Percentiles rank a stretch among this genome's conserved stretches.
Conservation (phyloP, 208 protist genomes). For the Trypanosoma grayi region DNA sequence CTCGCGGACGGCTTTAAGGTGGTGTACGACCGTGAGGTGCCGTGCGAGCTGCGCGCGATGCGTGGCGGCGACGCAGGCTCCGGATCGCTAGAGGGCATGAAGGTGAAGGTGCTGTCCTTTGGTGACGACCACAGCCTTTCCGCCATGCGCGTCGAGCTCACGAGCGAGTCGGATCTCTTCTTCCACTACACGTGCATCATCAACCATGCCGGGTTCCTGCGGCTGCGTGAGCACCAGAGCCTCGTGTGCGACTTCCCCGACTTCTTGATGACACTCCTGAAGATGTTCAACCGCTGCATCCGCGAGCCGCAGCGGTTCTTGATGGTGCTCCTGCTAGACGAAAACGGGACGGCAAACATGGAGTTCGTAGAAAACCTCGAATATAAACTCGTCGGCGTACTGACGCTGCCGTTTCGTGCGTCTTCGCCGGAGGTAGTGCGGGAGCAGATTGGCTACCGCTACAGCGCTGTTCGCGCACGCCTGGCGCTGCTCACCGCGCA, state of each 20-base stretch:
- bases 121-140: constrained; percentile 77
- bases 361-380: constrained; percentile 95
- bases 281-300: constrained; percentile 94
- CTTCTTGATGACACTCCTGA: constrained; percentile 90
- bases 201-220: constrained; percentile 81
- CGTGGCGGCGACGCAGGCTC: constrained; percentile 57
- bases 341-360: constrained; percentile 82
- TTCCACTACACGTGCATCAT: constrained; percentile 92
- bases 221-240: constrained; percentile 88
- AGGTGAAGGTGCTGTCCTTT: constrained; percentile 89
- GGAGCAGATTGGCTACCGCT: constrained; percentile 91
- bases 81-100: constrained; percentile 88
- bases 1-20: constrained; percentile 84
- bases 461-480: constrained; percentile 85
- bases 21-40: constrained; percentile 92
- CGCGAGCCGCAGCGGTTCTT: constrained; percentile 86
- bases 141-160: constrained; percentile 84
- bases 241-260: constrained; percentile 93
- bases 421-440: constrained; percentile 87
- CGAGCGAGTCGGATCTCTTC: constrained; percentile 92
- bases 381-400: constrained; percentile 94
- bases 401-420: constrained; percentile 85
- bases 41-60: constrained; percentile 86
- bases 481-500: constrained; percentile 88
- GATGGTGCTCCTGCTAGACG: constrained; percentile 78